Base-by-base conservation (phyloP, 768 basidiomycete genomes). In the Candolleomyces aberdarensis region DNA sequence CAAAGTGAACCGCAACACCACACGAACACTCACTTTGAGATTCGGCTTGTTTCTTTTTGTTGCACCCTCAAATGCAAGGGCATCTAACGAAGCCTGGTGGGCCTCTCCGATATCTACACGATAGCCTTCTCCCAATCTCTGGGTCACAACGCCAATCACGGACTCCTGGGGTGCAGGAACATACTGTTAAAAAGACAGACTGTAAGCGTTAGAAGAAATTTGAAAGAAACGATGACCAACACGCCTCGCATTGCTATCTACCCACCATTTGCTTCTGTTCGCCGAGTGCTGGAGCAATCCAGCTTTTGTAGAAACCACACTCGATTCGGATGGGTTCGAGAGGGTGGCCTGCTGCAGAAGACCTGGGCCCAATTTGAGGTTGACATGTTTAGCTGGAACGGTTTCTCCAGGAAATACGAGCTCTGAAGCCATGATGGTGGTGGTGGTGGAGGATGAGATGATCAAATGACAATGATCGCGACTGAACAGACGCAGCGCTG, bases 21-120 rank as follows among this genome's bases (percentile, higher is more conserved):
- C 43, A 15, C 63, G 53, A 39, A n/a, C 9, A 59, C 69, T 20
- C 62, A 92, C 96, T 79, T 96, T 98, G 60, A 99, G 81, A 73
- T 93, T 94, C 31, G 96, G 96, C 72, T 87, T 89, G 70, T 92
- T 98, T 64, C 97, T 77, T 78, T 96, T 98, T 22, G 94, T 93
- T 10, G 95, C 97, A 3, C 94, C 91, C 71, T 98, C 96, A 70
- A 99, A 99, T 2, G 97, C 95, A 32, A 98, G 82, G 0, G 85
- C 91, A 66, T 98, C 96, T 48, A 99, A 74, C 5, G 85, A 82
- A 0, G 96, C 96, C 52, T 81, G 78, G 68, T 97, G 94, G 5
- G 95, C 90, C 29, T 88, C 81, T 2, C 96, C 96, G 62, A 99
- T 93, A 72, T 98, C 96, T 22, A 98, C 94, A 49, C 95, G 85